Conservation (phyloP, 2,329 filamentous ascomycete species). For the Verticillium isaacii region DNA sequence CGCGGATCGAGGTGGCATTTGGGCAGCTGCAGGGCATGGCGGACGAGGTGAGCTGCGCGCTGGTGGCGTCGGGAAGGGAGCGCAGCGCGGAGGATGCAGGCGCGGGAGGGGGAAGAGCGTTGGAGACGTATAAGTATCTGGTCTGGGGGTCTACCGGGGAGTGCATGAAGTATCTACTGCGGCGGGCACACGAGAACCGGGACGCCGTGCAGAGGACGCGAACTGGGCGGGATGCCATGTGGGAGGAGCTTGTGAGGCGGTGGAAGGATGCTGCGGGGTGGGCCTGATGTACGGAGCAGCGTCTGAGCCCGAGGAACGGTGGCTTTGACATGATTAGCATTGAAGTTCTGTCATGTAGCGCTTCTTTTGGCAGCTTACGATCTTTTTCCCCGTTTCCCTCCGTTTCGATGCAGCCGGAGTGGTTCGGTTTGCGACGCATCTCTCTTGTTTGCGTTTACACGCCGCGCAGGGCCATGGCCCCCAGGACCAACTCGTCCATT, state of each 20-base stretch:
- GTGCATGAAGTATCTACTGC: constrained; percentile 78
- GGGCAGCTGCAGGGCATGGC: constrained; percentile 63
- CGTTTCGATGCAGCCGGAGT: neutral
- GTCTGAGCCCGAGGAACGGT: neutral
- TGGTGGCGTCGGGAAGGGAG: constrained; percentile 26
- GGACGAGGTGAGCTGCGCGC: constrained; percentile 76
- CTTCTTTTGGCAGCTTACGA: neutral
- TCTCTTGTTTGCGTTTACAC: constrained; percentile 7
- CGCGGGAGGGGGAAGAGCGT: constrained; percentile 3
- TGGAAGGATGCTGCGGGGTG: constrained; percentile 36
- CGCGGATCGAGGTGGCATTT: constrained; percentile 34
- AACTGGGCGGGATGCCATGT: constrained; percentile 59
- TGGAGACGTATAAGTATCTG: constrained; percentile 59
- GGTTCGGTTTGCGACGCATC: too few relatives aligned
- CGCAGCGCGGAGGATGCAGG: neutral
- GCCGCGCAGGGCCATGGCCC: constrained; percentile 74
- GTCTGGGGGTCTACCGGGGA: constrained; percentile 70
- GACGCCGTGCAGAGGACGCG: constrained; percentile 62
- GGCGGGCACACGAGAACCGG: constrained; percentile 61
- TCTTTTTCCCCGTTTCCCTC: neutral
- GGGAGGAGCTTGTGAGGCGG: constrained; percentile 54
- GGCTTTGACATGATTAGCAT: neutral
- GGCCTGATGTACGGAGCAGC: constrained; percentile 10
- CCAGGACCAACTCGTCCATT: constrained; percentile 66
- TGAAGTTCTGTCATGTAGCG: neutral